These are phyloP conservation scores for Straminergon stramineum DNA, from an alignment of 225 moss, liverwort and hornwort genomes.

Conservation along the genomic window DNA sequence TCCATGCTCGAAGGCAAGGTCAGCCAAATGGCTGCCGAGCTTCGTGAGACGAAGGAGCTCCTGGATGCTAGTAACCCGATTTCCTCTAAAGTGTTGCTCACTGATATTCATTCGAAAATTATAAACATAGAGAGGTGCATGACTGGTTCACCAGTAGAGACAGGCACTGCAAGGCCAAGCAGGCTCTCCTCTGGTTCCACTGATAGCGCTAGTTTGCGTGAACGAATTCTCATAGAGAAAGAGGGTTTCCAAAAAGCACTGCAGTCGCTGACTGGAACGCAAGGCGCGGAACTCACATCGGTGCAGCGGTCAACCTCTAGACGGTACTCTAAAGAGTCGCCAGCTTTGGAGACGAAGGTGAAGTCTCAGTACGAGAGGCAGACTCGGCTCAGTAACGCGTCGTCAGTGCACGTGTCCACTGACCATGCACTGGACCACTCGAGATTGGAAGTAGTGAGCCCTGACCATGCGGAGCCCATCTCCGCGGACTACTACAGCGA, in stretches of 20 bases:
- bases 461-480: constrained; percentile 43
- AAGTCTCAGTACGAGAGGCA: constrained; percentile 21
- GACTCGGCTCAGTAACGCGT: constrained; percentile 12
- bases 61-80: constrained; percentile 81
- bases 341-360: constrained; percentile 12
- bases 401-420: neutral
- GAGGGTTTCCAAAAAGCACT: constrained; percentile 32
- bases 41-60: constrained; percentile 84
- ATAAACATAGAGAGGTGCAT: constrained; percentile 79
- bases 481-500: constrained; percentile 49
- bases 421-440: constrained; percentile 14
- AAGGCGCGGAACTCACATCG: neutral
- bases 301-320: constrained; percentile 7
- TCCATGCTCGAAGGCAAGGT: constrained; percentile 82
- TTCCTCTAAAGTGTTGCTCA: constrained; percentile 72
- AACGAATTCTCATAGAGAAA: constrained; percentile 29
- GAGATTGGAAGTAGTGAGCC: constrained; percentile 5
- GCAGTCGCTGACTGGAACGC: constrained; percentile 17
- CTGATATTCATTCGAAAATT: constrained; percentile 81
- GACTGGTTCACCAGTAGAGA: constrained; percentile 29
- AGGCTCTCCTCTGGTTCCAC: neutral
- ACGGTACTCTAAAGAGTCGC: constrained; percentile 4
- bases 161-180: neutral
- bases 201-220: constrained; percentile 20
- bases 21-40: constrained; percentile 89